Evolutionary conservation across 1,284 basidiomycete genomes (phyloP), one percentile per base, ranked within the genome.

Genomic region (Dichomitus squalens): DNA sequence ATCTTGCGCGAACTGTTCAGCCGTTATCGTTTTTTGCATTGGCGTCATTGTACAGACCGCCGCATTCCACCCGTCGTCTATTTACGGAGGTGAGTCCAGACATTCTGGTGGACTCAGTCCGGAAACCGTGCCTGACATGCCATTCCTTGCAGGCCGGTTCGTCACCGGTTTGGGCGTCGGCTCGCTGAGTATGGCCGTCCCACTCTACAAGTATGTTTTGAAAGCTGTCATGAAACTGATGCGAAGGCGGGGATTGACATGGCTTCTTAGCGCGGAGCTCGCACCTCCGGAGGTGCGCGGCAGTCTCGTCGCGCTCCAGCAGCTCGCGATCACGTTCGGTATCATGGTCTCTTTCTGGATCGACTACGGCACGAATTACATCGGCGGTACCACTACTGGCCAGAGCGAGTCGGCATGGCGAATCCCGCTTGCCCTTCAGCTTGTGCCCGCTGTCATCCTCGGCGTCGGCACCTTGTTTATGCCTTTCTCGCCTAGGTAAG

Each of bases 281-380:
- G 87, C 89, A 1, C 90, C 91, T 20, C 88, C 91, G 2, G 91
- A 93, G 73, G 88, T 94, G 21, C 84, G 92, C 63, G 92, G 92
- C 7, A 88, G 87, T 65, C 77, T 93, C 35, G 90, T 93, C 41
- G 89, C 89, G 3, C 80, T 94, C 12, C 91, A 93, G 69, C 92
- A 93, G 68, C 77, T 93, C 11, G 86, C 88, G 4, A 93, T 93
- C 68, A 88, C 88, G 1, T 88, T 88, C 64, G 86, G 87, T 27
- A 88, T 78, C 75, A 76, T 79, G 78, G 64, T 83, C 21, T 87
- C 86, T n/a, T 93, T 90, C 78, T 93, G 90, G 89, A 90, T 91
- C 64, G 88, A 87, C 67, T 88, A 82, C 61, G 87, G 87, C 38
- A 90, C 88, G 35, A 90, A 90, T 72, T 87, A 84, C 72, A 88